Evolutionary conservation across 2,329 filamentous ascomycete species (phyloP).

Genomic region (Claviceps spartinae): DNA sequence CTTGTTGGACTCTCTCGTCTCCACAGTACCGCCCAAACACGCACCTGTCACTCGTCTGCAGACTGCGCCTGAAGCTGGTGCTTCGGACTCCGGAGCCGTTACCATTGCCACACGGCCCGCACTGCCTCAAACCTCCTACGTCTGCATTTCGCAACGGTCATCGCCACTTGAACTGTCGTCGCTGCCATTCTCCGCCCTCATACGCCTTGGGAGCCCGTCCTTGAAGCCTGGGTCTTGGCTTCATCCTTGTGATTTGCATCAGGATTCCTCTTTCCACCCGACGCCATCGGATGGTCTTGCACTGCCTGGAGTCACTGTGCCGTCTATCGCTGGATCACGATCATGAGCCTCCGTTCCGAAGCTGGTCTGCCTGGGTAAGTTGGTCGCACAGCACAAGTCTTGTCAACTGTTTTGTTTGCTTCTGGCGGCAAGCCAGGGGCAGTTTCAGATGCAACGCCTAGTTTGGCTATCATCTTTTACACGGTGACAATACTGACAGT

Average conservation of each 20-base stretch:
- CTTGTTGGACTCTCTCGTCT: too few species aligned
- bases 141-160: conserved; percentile 4
- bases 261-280: neutral
- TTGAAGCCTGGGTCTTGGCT: neutral
- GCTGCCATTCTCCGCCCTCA: conserved; percentile 2
- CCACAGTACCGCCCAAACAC: too few species aligned
- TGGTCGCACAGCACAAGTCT: conserved; percentile 6
- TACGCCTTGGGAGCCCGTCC: conserved; percentile 1
- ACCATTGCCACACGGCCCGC: neutral
- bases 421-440: neutral
- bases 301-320: neutral
- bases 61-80: too few species aligned
- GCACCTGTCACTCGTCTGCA: too few species aligned
- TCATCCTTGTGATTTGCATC: conserved; percentile 8
- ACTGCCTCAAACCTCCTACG: conserved; percentile 3
- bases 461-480: conserved; percentile 1
- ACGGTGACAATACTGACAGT: conserved; percentile 17
- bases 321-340: conserved; percentile 3
- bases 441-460: neutral
- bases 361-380: conserved; percentile 23
- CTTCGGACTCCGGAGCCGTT: too few species aligned
- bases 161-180: conserved; percentile 3
- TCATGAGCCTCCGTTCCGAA: conserved; percentile 21
- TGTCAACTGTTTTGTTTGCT: conserved; percentile 4
- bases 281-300: neutral